These are phyloP conservation scores for Backusella luteola DNA, from an alignment of 192 early-diverging fungal species.

Conservation along the genomic window DNA sequence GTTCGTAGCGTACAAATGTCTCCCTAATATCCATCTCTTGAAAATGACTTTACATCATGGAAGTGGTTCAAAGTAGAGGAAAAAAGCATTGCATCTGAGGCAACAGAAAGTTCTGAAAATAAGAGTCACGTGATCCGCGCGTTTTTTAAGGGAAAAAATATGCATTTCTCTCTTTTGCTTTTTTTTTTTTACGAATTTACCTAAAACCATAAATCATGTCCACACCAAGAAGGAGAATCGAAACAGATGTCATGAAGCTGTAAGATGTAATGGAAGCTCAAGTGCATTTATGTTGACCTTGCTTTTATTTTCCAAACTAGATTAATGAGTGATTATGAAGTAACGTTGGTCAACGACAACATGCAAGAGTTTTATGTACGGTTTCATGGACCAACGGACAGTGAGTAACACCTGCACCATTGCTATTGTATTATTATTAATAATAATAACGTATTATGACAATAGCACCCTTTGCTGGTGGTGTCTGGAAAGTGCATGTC, in stretches of 20 bases:
- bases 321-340: slow-evolving; percentile 99
- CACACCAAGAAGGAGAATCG: slow-evolving; percentile 89
- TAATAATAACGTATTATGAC: background rate
- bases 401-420: slow-evolving; percentile 49
- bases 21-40: no score
- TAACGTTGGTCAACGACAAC: slow-evolving; percentile 96
- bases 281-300: slow-evolving; percentile 14
- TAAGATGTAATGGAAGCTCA: slow-evolving; percentile 39
- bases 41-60: no score
- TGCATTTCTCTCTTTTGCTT: no score
- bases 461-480: slow-evolving; percentile 89
- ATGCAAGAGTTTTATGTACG: slow-evolving; percentile 99
- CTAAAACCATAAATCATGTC: slow-evolving; percentile 56
- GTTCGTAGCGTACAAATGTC: no score
- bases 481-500: slow-evolving; percentile 97
- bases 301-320: slow-evolving; percentile 43
- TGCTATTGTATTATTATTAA: background rate
- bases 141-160: no score
- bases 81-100: no score
- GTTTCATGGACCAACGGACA: slow-evolving; percentile 92
- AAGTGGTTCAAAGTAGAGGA: no score
- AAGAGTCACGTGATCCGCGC: no score
- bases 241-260: slow-evolving; percentile 99
- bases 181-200: no score
- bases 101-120: no score